A percentile compares a stretch with the other conserved stretches of the same genome.
phyloP scores from a whole-genome alignment of 768 basidiomycete genomes.

The Suillus plorans region DNA sequence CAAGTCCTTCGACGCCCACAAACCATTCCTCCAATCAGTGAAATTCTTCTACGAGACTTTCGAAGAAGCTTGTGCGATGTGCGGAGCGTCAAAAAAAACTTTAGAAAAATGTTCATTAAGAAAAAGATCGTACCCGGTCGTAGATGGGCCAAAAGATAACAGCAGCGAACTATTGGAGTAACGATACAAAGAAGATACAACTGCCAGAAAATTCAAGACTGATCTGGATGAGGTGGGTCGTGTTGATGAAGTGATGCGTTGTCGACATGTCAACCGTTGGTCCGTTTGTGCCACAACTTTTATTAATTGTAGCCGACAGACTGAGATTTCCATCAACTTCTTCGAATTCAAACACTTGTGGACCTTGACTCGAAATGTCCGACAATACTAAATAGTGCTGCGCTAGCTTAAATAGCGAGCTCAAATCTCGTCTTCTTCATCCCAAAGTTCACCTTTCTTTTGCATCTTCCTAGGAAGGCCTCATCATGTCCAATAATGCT shows the following conservation, averaged over 20 bases:
- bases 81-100: neutral
- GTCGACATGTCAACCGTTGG: too few relatives aligned
- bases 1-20: neutral
- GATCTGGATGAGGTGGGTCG: too few relatives aligned
- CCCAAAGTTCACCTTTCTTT: neutral
- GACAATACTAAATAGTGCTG: neutral
- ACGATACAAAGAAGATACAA: too few relatives aligned
- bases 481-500: neutral
- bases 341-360: neutral
- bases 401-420: neutral
- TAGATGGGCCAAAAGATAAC: too few relatives aligned
- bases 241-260: neutral
- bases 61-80: too few relatives aligned
- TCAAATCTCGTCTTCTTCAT: neutral
- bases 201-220: too few relatives aligned
- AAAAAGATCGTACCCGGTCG: too few relatives aligned
- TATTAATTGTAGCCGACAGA: too few relatives aligned
- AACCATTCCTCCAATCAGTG: neutral
- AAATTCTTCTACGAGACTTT: neutral
- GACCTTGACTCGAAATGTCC: neutral
- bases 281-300: neutral
- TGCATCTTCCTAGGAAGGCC: neutral
- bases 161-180: too few relatives aligned
- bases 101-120: too few relatives aligned
- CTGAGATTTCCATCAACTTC: neutral